These are phyloP conservation scores for Vigna trinervia DNA, from an alignment of 306 rosid species.

Conservation along the genomic window DNA sequence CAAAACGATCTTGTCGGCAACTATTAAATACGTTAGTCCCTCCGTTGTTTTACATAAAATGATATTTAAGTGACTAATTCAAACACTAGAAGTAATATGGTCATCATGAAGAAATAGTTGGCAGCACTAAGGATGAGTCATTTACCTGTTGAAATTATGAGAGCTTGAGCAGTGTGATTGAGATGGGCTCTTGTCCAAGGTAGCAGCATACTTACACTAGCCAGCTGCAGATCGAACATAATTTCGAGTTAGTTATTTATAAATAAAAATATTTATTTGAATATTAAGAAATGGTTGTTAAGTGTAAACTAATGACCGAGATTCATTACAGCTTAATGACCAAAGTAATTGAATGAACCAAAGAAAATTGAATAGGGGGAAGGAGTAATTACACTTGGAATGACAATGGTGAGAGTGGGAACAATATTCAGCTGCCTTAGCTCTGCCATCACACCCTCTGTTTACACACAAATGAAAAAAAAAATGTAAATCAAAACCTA, in stretches of 20 bases:
- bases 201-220: conserved; percentile 89
- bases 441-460: conserved; percentile 80
- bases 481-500: conserved; percentile 8
- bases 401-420: conserved; percentile 76
- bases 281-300: background rate
- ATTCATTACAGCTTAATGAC: no score
- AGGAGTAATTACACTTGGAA: conserved; percentile 67
- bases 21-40: conserved; percentile 81
- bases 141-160: conserved; percentile 73
- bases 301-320: background rate
- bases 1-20: conserved; percentile 81
- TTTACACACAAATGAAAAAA: conserved; percentile 11
- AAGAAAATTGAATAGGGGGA: background rate
- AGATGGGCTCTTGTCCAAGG: conserved; percentile 53
- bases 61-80: background rate
- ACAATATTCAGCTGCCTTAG: conserved; percentile 67
- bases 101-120: background rate
- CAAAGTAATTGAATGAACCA: background rate
- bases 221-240: conserved; percentile 55
- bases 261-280: background rate
- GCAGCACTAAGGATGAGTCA: background rate
- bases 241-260: background rate
- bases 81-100: background rate
- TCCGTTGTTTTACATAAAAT: conserved; percentile 55
- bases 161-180: conserved; percentile 84